phyloP scores from a whole-genome alignment of 257 asterid genomes.

The Solanum piurae region DNA sequence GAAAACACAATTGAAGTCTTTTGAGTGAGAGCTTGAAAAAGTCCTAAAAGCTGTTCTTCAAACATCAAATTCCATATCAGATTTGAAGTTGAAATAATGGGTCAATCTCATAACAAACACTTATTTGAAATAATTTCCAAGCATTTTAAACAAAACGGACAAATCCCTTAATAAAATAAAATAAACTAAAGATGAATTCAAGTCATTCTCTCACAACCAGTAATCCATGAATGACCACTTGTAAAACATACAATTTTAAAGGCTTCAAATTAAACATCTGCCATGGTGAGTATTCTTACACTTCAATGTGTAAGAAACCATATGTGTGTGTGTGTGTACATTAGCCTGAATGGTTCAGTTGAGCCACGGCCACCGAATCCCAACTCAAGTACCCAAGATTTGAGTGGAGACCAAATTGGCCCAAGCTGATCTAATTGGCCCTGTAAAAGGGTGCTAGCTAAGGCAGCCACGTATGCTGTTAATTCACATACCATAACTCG shows the following conservation, averaged over 20 bases:
- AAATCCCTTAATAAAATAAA: background rate
- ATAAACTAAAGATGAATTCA: background rate
- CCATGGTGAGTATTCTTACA: background rate
- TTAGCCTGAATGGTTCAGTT: background rate
- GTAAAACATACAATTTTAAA: background rate
- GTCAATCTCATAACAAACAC: background rate
- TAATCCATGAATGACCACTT: background rate
- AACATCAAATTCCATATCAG: background rate
- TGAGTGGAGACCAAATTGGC: background rate
- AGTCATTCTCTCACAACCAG: background rate
- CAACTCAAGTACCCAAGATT: background rate
- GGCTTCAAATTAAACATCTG: background rate
- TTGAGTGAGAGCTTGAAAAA: background rate
- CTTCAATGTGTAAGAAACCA: background rate
- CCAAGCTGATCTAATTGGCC: background rate
- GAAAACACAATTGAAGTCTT: background rate
- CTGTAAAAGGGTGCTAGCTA: background rate
- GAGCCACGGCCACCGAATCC: background rate
- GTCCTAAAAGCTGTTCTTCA: background rate
- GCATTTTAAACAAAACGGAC: background rate
- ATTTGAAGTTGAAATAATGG: background rate
- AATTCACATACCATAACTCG: background rate
- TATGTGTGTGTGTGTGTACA: background rate
- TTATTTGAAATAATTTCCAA: background rate
- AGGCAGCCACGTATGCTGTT: background rate